Conservation (phyloP, 176 grass and related monocot species). For the Metroxylon sagu region DNA sequence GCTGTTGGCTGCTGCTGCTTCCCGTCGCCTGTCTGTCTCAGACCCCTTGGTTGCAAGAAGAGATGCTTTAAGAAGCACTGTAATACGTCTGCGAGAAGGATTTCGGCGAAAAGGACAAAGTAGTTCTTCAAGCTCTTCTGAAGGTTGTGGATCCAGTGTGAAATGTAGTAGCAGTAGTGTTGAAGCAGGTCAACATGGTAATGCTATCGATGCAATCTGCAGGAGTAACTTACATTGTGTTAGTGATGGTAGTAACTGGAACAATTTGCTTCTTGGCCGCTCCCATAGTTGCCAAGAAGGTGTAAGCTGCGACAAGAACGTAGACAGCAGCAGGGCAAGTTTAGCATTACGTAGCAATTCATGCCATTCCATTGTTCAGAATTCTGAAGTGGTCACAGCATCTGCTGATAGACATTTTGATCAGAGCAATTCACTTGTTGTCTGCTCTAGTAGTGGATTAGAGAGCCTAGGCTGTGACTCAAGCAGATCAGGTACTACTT, state of each 20-base stretch:
- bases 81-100: conserved; percentile 82
- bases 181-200: conserved; percentile 69
- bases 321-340: conserved; percentile 66
- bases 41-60: conserved; percentile 78
- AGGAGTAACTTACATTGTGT: conserved; percentile 51
- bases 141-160: conserved; percentile 95
- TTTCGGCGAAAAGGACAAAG: conserved; percentile 70
- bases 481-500: conserved; percentile 58
- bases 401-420: conserved; percentile 48
- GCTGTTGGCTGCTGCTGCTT: conserved; percentile 79
- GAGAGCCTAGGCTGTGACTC: conserved; percentile 63
- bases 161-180: conserved; percentile 92
- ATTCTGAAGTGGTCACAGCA: conserved; percentile 50
- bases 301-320: conserved; percentile 54
- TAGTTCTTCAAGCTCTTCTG: conserved; percentile 93
- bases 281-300: conserved; percentile 98
- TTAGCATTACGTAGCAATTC: conserved; percentile 86
- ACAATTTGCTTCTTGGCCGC: conserved; percentile 58
- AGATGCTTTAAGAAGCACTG: conserved; percentile 89
- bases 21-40: conserved; percentile 71
- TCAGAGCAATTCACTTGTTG: conserved; percentile 34
- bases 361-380: conserved; percentile 78
- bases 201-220: conserved; percentile 50
- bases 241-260: conserved; percentile 49
- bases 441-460: conserved; percentile 64